Evolutionary conservation across 345 rosid genomes (phyloP), one percentile per base, ranked within the genome.

Genomic region (Gossypium anomalum): DNA sequence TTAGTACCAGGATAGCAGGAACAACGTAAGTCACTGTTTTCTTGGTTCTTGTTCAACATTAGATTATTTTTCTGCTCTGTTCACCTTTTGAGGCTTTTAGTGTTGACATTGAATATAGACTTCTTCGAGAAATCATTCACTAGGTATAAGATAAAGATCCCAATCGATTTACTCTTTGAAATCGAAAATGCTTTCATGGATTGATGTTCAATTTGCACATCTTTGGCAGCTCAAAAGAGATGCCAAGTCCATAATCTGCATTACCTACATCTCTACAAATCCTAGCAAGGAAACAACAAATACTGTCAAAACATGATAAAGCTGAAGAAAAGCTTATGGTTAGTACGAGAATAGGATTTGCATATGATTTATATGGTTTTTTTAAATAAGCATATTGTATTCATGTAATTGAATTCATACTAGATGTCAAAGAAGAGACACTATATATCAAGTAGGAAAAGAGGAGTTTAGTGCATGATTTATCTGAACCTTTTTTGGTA

Each of bases 1-100:
- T 95, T 61, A 92, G 92, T 83, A 94, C 98, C 38, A 84, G 94
- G 77, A 88, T 94, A 48, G 98, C 98, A 15, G 98, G 98, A 80
- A 94, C 98, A 72, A 91, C 93, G 98, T 94, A 86, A 64, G 92
- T 58, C 67, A 58, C 15, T 58, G 70, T 60, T 59, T 69, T 47
- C 20, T 23, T n/a, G 14, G 15, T 5, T 48, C 55, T 59, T 22
- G 14, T 16, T 43, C 13, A 13, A 48, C 19, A 7, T 60, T 60
- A 72, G 41, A 59, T 22, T 22, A 15, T 6, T 72, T 25, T 44
- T 14, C 56, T 55, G 15, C 22, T 73, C 49, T 17, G 38, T 47
- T 73, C 45, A 16, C 2, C 16, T 60, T 51, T 25, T 22, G 34
- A 3, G 45, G 16, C 20, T 60, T 44, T n/a, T 43, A 1, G 38